Base-by-base conservation (phyloP, 1,139 yeast genomes). In the Diutina sp. region DNA sequence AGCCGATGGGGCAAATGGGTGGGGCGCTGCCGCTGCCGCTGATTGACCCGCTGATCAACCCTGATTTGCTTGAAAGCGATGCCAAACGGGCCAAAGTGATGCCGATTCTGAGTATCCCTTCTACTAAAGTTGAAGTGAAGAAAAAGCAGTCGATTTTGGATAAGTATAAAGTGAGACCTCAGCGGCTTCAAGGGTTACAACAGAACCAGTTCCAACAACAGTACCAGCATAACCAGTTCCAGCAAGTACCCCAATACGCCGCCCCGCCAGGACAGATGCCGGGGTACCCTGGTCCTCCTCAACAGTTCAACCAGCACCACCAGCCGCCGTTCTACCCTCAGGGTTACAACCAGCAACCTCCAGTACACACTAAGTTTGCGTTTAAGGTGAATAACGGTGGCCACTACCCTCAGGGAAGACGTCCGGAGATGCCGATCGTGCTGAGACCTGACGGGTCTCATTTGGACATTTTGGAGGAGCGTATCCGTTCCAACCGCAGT, bases 71-170 rank as follows among this genome's bases (percentile, higher is more conserved):
- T 4, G 32, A 46, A 16, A n/a, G 29, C 51, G 51, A 57, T 38
- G 59, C n/a, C 46, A 62, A 56, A 53, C 54, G 54, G 18, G 46
- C 46, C 12, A 51, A 51, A 14, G 54, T 51, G 46, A 30, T 50
- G 45, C 53, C 53, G 35, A 50, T 50, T 45, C 53, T 50, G 53
- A 32, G 44, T 8, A 50, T 50, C 18, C 64, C 66, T 12, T 76
- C 83, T 1, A 82, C 88, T 4, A 84, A 83, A 64, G 86, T 84
- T n/a, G 76, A 78, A 38, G 67, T 82, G 52, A 72, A 72, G 55
- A 80, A 75, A 28, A 79, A 75, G 57, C 71, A 73, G 51, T 79
- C 87, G 1, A 83, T 83, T 58, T 73, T 77, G 58, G 80, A 79
- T 59, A 79, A 79, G 63, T 80, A 79, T 61, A 72, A 72, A 56